A percentile compares a stretch with the other conserved stretches of the same genome.
Evolutionary conservation across 208 protist genomes (phyloP).

Genomic region (Trypanosoma vivax): DNA sequence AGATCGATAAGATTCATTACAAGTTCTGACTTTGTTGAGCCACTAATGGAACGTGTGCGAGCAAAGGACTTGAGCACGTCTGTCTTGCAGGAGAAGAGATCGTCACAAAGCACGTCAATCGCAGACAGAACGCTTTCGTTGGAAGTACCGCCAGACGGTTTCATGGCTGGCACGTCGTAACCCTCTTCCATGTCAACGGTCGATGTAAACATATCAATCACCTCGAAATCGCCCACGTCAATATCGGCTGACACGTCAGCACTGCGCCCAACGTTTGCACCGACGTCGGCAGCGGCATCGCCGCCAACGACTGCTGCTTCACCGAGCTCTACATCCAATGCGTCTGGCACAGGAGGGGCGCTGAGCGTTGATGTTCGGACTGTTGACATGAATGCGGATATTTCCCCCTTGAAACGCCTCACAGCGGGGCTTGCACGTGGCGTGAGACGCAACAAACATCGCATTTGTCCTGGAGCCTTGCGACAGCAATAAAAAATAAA

Average conservation of each 20-base stretch:
- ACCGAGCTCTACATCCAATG: too few species aligned
- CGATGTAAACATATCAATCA: constrained; percentile 20
- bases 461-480: too few species aligned
- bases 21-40: constrained; percentile 52
- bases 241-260: constrained; percentile 29
- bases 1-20: constrained; percentile 71
- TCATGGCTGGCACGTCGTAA: background rate
- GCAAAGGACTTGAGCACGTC: constrained; percentile 74
- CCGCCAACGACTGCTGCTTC: too few species aligned
- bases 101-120: constrained; percentile 83
- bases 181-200: constrained; percentile 18
- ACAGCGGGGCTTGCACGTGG: too few species aligned
- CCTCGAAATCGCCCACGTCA: constrained; percentile 21
- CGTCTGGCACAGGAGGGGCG: too few species aligned
- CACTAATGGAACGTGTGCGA: constrained; percentile 43
- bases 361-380: too few species aligned
- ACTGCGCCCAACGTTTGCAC: background rate
- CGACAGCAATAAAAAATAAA: too few species aligned
- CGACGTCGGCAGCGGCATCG: background rate
- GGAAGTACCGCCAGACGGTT: background rate
- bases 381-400: too few species aligned
- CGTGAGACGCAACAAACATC: too few species aligned
- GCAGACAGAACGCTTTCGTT: constrained; percentile 49
- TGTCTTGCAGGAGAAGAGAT: constrained; percentile 83
- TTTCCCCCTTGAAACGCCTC: too few species aligned